phyloP scores from a whole-genome alignment of 139 green algal genomes.

The Tetradesmus obliquus region DNA sequence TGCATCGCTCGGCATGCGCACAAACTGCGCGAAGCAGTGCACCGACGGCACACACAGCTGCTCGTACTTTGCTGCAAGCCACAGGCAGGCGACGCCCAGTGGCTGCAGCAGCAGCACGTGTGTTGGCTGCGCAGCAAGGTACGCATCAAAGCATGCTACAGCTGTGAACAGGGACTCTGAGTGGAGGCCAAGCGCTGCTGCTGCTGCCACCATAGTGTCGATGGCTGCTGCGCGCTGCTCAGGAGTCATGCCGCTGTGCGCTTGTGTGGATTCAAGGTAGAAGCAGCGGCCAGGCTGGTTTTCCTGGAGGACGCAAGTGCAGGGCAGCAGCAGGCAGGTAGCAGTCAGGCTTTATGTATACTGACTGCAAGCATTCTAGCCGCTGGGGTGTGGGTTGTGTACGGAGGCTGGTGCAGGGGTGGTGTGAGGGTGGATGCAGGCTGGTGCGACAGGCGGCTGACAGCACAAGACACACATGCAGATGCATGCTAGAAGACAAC shows the following conservation, averaged over 20 bases:
- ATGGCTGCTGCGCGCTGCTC: background rate
- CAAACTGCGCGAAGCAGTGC: background rate
- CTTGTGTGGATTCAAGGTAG: background rate
- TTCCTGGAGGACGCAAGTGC: background rate
- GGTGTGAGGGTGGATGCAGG: too few relatives aligned
- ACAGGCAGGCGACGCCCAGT: conserved; percentile 19
- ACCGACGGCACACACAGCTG: background rate
- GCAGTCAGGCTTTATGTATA: background rate
- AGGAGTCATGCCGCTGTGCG: background rate
- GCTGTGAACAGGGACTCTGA: background rate
- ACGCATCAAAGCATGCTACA: conserved; percentile 15
- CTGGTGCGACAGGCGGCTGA: too few relatives aligned
- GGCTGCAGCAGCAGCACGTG: conserved; percentile 6
- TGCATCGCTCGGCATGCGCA: background rate
- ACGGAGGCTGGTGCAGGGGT: too few relatives aligned
- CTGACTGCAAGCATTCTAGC: too few relatives aligned
- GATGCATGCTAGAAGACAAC: too few relatives aligned
- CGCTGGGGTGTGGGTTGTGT: too few relatives aligned
- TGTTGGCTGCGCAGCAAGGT: background rate
- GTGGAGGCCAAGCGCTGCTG: background rate
- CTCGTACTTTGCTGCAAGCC: conserved; percentile 31
- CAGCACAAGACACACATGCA: too few relatives aligned
- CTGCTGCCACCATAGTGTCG: conserved; percentile 18
- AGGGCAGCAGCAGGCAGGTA: background rate
- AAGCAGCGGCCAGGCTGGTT: background rate